These are phyloP conservation scores for Calonectria crousiana DNA, from an alignment of 2,329 filamentous ascomycete species.

Conservation along the genomic window DNA sequence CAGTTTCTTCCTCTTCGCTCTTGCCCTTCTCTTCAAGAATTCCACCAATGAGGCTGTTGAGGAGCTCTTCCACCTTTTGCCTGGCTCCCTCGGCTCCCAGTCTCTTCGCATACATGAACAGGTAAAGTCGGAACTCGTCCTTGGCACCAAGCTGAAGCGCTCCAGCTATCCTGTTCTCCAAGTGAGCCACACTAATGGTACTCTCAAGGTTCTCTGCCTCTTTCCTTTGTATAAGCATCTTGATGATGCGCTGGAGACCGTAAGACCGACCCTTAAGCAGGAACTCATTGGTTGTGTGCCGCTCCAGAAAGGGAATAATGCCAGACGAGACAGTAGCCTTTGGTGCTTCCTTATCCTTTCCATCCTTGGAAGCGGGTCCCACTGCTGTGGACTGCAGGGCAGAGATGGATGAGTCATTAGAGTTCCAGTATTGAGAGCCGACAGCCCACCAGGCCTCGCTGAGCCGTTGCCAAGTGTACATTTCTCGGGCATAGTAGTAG, in stretches of 20 bases:
- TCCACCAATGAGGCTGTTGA: conserved; percentile 84
- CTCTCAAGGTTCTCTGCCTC: conserved; percentile 94
- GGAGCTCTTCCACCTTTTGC: conserved; percentile 91
- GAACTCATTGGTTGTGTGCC: conserved; percentile 94
- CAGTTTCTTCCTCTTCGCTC: conserved; percentile 55
- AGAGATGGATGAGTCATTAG: conserved; percentile 89
- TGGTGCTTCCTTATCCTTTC: conserved; percentile 59
- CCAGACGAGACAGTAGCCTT: conserved; percentile 81
- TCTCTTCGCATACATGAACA: conserved; percentile 98
- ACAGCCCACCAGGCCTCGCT: conserved; percentile 99
- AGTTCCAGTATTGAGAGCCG: conserved; percentile 99
- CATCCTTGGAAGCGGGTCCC: conserved; percentile 65
- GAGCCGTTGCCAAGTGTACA: conserved; percentile 95
- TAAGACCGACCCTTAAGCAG: conserved; percentile 92
- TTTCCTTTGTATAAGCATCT: conserved; percentile 86
- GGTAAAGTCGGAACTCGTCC: conserved; percentile 93
- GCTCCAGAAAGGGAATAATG: conserved; percentile 92
- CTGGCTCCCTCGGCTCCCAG: conserved; percentile 90
- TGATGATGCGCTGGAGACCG: conserved; percentile 91
- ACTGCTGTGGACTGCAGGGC: conserved; percentile 80
- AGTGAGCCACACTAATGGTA: conserved; percentile 89
- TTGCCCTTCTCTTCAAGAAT: conserved; percentile 69
- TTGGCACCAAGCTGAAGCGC: conserved; percentile 85
- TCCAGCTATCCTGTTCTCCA: conserved; percentile 94
- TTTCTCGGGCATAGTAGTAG: conserved; percentile 85